Percentiles rank a stretch among this genome's conserved stretches.
phyloP scores from a whole-genome alignment of 2,329 filamentous ascomycete species.

The Botrytis galanthina region DNA sequence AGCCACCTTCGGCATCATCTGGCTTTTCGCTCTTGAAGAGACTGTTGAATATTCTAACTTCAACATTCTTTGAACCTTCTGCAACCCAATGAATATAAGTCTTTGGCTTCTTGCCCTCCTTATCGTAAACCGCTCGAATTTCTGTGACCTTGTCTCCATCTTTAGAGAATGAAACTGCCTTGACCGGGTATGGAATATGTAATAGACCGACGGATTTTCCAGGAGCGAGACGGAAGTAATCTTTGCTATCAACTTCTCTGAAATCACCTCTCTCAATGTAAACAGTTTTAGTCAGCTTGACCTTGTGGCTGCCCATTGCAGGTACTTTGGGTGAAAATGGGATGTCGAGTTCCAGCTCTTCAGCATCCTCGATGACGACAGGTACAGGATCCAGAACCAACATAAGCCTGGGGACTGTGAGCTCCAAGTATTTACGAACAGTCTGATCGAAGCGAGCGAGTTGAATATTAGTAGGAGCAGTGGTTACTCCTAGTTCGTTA shows the following conservation, averaged over 20 bases:
- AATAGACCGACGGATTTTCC: slow-evolving; percentile 72
- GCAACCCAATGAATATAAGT: slow-evolving; percentile 91
- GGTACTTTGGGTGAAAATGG: slow-evolving; percentile 84
- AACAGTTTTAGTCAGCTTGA: slow-evolving; percentile 70
- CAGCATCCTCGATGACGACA: slow-evolving; percentile 76
- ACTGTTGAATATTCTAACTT: slow-evolving; percentile 75
- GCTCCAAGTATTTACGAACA: slow-evolving; percentile 82
- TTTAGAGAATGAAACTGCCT: slow-evolving; percentile 68
- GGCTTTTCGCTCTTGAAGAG: slow-evolving; percentile 88
- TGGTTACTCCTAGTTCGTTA: slow-evolving; percentile 88
- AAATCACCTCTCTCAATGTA: slow-evolving; percentile 85
- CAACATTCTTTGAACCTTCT: slow-evolving; percentile 64
- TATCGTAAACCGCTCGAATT: slow-evolving; percentile 66
- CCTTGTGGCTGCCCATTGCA: slow-evolving; percentile 58
- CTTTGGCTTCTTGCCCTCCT: slow-evolving; percentile 71
- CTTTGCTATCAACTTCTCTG: slow-evolving; percentile 66
- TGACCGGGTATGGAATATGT: slow-evolving; percentile 67
- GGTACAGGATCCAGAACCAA: slow-evolving; percentile 82
- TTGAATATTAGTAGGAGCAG: slow-evolving; percentile 74
- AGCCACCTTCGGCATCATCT: slow-evolving; percentile 72
- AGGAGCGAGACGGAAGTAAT: slow-evolving; percentile 77
- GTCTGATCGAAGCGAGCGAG: slow-evolving; percentile 80
- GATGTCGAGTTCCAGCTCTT: slow-evolving; percentile 66
- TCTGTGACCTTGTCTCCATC: slow-evolving; percentile 59
- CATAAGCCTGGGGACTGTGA: slow-evolving; percentile 84